Percentiles rank a stretch among this genome's conserved stretches.
phyloP scores from a whole-genome alignment of 768 basidiomycete genomes.

The Lactarius deliciosus region DNA sequence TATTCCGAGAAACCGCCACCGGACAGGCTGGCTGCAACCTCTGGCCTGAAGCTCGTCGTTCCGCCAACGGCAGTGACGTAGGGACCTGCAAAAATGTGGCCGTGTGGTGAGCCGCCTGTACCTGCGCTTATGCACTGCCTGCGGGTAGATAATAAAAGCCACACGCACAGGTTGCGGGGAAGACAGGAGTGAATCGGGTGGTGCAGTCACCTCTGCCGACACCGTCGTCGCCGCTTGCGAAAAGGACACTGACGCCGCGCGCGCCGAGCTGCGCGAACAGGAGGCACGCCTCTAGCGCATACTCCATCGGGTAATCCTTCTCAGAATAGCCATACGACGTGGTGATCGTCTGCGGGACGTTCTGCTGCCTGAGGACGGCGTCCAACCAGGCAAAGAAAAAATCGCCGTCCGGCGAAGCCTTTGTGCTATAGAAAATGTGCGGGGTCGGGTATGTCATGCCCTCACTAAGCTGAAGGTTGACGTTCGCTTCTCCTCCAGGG shows the following conservation, averaged over 20 bases:
- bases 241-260: background rate
- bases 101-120: background rate
- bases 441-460: background rate
- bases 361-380: background rate
- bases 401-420: background rate
- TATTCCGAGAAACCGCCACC: background rate
- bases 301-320: background rate
- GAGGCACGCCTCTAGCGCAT: background rate
- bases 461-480: background rate
- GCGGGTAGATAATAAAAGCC: background rate
- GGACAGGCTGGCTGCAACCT: background rate
- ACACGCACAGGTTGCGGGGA: background rate
- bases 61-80: background rate
- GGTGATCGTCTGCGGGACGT: background rate
- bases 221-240: background rate
- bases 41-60: background rate
- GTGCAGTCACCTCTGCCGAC: background rate
- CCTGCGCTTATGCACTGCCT: background rate
- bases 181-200: background rate
- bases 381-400: background rate
- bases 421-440: background rate
- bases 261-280: background rate
- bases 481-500: background rate
- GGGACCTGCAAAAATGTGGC: background rate
- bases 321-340: background rate